A percentile compares a stretch with the other conserved stretches of the same genome.
Evolutionary conservation across 1,284 basidiomycete genomes (phyloP).

Genomic region (Leccinum cinnamomeum): DNA sequence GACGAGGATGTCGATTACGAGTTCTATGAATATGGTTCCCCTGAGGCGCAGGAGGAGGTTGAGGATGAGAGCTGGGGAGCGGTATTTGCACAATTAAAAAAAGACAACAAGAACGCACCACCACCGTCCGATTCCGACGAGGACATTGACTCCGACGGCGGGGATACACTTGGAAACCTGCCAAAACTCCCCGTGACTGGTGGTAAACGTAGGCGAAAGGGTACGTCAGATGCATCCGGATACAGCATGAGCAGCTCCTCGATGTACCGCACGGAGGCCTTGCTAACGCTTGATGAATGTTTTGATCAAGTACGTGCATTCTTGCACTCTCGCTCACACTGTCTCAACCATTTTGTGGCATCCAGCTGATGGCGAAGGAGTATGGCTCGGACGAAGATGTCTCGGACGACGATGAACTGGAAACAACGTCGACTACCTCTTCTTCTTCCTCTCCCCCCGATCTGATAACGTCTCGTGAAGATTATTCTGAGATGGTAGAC

Average conservation of each 20-base stretch:
- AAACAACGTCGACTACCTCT: slow-evolving; percentile 33
- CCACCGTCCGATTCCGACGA: slow-evolving; percentile 47
- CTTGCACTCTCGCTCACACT: background rate
- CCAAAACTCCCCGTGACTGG: slow-evolving; percentile 75
- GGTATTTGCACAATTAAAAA: slow-evolving; percentile 78
- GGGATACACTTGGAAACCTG: slow-evolving; percentile 76
- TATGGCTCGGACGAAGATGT: slow-evolving; percentile 65
- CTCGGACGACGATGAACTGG: slow-evolving; percentile 41
- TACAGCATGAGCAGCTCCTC: slow-evolving; percentile 98
- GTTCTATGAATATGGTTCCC: slow-evolving; percentile 64
- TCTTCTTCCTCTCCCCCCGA: slow-evolving; percentile 70
- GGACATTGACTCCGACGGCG: slow-evolving; percentile 66
- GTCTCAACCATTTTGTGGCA: slow-evolving; percentile 7
- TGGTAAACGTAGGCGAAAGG: slow-evolving; percentile 73
- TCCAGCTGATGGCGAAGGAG: slow-evolving; percentile 67
- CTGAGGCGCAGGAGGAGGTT: slow-evolving; percentile 32
- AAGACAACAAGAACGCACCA: slow-evolving; percentile 40
- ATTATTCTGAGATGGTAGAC: slow-evolving; percentile 91
- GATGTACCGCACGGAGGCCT: slow-evolving; percentile 90
- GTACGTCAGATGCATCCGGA: slow-evolving; percentile 81
- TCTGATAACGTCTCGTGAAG: slow-evolving; percentile 78
- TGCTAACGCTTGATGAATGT: slow-evolving; percentile 87
- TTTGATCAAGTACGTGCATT: slow-evolving; percentile 79
- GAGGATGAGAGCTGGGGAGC: slow-evolving; percentile 63
- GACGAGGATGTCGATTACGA: slow-evolving; percentile 63